phyloP scores from a whole-genome alignment of 495 filamentous ascomycete genomes.

The Margaritispora aquatica region DNA sequence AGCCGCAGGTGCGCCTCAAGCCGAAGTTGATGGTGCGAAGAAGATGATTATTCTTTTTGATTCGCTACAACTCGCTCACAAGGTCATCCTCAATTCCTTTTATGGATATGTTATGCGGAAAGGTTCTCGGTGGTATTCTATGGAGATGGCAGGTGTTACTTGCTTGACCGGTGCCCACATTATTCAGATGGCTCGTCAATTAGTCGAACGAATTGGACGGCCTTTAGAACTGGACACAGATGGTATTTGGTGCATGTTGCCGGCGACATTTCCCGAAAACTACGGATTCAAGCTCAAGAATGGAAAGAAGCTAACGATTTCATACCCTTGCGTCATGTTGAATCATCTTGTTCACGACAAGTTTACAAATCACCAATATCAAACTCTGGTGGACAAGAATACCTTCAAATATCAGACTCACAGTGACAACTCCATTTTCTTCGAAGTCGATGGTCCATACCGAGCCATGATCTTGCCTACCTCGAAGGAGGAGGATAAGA shows the following conservation, averaged over 20 bases:
- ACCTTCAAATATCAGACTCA: conserved; percentile 89
- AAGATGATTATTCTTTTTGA: conserved; percentile 98
- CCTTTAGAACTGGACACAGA: conserved; percentile 98
- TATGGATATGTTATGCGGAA: conserved; percentile 99
- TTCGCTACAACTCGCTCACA: conserved; percentile 93
- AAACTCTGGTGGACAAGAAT: conserved; percentile 71
- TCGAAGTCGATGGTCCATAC: conserved; percentile 98
- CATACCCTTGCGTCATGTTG: conserved; percentile 98
- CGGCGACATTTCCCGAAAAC: conserved; percentile 94
- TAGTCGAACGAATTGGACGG: conserved; percentile 90
- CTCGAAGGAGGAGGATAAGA: conserved; percentile 98
- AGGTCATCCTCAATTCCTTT: conserved; percentile 98
- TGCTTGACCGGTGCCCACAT: conserved; percentile 95
- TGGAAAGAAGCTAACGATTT: conserved; percentile 91
- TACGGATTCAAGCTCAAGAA: conserved; percentile 90
- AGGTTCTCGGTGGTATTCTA: conserved; percentile 96
- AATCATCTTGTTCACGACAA: conserved; percentile 94
- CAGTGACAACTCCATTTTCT: conserved; percentile 98
- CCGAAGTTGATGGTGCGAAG: conserved; percentile 88
- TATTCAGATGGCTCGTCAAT: conserved; percentile 91
- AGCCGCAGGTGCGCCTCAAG: conserved; percentile 63
- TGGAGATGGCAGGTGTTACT: conserved; percentile 99
- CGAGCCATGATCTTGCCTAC: conserved; percentile 95
- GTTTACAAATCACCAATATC: conserved; percentile 97
- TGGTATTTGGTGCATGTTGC: conserved; percentile 99